These are phyloP conservation scores for Tremellales sp. DNA, from an alignment of 1,284 basidiomycete genomes.

Conservation along the genomic window DNA sequence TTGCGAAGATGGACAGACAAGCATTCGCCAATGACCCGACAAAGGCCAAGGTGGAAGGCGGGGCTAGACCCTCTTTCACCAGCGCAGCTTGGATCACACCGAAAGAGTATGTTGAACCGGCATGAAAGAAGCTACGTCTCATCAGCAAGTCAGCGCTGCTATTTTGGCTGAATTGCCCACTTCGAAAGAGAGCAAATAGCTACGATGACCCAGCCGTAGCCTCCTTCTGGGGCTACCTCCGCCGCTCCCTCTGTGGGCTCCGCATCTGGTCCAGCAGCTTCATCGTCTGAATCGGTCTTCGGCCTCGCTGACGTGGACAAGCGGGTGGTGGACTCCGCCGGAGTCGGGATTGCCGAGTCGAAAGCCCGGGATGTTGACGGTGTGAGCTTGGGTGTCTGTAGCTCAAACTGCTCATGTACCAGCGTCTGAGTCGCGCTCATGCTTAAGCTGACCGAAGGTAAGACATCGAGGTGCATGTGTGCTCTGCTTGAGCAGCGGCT, in stretches of 20 bases:
- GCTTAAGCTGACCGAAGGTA: too few species aligned
- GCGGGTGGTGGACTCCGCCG: not conserved
- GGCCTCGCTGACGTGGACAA: not conserved
- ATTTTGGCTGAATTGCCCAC: constrained; percentile 3
- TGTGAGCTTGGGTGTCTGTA: not conserved
- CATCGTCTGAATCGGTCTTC: too few species aligned
- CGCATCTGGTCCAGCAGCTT: not conserved
- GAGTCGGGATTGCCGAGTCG: not conserved
- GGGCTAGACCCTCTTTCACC: constrained; percentile 28
- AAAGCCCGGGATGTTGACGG: not conserved
- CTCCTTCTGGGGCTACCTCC: constrained; percentile 12
- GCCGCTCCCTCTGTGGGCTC: not conserved
- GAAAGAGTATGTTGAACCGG: constrained; percentile 38
- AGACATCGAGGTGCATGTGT: too few species aligned
- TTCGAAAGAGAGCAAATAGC: constrained; percentile 13
- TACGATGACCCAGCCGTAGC: constrained; percentile 21
- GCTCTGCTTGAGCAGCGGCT: too few species aligned
- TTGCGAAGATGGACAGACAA: constrained; percentile 30
- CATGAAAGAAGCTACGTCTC: constrained; percentile 25
- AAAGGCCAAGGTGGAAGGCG: constrained; percentile 38
- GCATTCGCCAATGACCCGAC: constrained; percentile 34
- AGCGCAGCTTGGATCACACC: constrained; percentile 39
- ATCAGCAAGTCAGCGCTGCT: constrained; percentile 1
- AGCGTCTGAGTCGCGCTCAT: not conserved
- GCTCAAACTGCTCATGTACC: not conserved